phyloP scores from a whole-genome alignment of 306 rosid genomes.

The Morella rubra region DNA sequence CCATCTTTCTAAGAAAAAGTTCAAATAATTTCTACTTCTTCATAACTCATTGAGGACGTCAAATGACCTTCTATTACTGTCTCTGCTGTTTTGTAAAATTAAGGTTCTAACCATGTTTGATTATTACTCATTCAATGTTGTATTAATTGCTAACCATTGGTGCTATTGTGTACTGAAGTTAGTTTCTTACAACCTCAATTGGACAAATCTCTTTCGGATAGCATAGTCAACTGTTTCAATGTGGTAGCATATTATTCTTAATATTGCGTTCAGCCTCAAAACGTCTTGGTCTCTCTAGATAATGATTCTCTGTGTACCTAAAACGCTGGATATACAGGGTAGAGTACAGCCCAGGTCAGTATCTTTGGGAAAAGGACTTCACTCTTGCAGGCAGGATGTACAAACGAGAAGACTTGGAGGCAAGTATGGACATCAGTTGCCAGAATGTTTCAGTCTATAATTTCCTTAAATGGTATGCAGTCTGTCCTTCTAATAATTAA shows the following conservation, averaged over 20 bases:
- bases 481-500: constrained; percentile 17
- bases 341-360: constrained; percentile 88
- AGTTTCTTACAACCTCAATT: not conserved
- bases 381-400: constrained; percentile 76
- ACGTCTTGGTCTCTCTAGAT: constrained; percentile 10
- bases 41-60: not conserved
- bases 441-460: constrained; percentile 20
- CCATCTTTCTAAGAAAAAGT: not conserved
- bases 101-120: not conserved
- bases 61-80: not conserved
- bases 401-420: constrained; percentile 96
- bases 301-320: constrained; percentile 24
- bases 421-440: constrained; percentile 71
- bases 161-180: not conserved
- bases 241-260: not conserved
- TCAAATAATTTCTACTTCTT: not conserved
- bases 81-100: not conserved
- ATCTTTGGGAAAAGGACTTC: constrained; percentile 91
- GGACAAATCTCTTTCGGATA: not conserved
- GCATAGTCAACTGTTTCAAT: not conserved
- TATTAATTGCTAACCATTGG: not conserved
- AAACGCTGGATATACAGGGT: constrained; percentile 60
- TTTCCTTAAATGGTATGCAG: constrained; percentile 17
- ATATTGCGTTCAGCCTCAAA: constrained; percentile 14
- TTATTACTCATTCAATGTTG: not conserved